Evolutionary conservation across 2,329 filamentous ascomycete species (phyloP).

Genomic region (Colletotrichum musicola): DNA sequence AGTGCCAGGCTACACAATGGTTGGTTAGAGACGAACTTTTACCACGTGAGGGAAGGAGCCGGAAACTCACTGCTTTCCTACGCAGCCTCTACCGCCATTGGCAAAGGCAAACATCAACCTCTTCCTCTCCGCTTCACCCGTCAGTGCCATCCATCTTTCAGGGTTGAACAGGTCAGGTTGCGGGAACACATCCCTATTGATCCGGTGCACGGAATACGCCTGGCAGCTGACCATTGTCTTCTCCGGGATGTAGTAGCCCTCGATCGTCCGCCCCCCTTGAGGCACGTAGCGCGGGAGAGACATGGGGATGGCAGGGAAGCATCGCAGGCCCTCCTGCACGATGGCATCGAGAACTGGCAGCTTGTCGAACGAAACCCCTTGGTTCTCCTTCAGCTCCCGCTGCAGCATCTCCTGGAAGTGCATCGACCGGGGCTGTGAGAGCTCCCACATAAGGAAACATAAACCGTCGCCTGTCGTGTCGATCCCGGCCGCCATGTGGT

Average conservation of each 20-base stretch:
- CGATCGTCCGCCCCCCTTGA: conserved; percentile 64
- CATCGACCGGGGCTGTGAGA: conserved; percentile 70
- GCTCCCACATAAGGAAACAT: conserved; percentile 79
- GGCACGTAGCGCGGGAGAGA: conserved; percentile 73
- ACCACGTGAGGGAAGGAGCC: not conserved
- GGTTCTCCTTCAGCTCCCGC: conserved; percentile 62
- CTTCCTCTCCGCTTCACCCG: conserved; percentile 79
- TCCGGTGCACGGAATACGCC: conserved; percentile 70
- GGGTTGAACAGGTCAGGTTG: conserved; percentile 83
- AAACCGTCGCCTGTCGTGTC: conserved; percentile 78
- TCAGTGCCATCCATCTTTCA: conserved; percentile 82
- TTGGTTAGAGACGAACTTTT: conserved; percentile 3
- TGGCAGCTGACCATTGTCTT: conserved; percentile 71
- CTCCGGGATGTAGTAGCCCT: conserved; percentile 66
- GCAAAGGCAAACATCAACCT: conserved; percentile 75
- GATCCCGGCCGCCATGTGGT: conserved; percentile 79
- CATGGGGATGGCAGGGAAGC: conserved; percentile 75
- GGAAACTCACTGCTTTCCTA: conserved; percentile 71
- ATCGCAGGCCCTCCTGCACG: conserved; percentile 71
- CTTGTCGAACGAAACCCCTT: conserved; percentile 58
- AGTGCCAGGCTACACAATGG: conserved; percentile 64
- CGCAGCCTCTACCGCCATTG: conserved; percentile 73
- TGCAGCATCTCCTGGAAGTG: conserved; percentile 65
- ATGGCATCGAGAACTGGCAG: conserved; percentile 73
- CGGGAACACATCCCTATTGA: conserved; percentile 77